Conservation (phyloP, 1,284 basidiomycete species). For the Marasmius sp. region DNA sequence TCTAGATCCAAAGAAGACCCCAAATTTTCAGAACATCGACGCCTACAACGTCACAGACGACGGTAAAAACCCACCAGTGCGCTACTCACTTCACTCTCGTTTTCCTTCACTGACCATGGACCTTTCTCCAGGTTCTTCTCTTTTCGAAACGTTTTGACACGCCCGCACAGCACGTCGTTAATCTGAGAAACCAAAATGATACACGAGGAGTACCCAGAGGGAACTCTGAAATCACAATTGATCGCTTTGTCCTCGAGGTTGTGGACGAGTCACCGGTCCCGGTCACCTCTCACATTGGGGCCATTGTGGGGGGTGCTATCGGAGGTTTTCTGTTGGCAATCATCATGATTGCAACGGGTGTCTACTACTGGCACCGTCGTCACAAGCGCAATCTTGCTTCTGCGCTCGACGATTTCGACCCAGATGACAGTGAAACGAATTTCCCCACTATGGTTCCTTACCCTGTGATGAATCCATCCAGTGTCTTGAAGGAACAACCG, state of each 20-base stretch:
- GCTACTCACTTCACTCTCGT: not conserved
- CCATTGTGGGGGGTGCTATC: no score
- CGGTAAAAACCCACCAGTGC: constrained; percentile 28
- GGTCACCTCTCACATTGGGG: not conserved
- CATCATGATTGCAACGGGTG: no score
- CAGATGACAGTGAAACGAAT: no score
- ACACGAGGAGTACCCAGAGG: constrained; percentile 11
- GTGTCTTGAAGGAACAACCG: no score
- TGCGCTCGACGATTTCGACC: no score
- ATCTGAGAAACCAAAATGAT: constrained; percentile 1
- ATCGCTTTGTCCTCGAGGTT: constrained; percentile 25
- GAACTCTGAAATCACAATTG: constrained; percentile 28
- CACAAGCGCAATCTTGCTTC: no score
- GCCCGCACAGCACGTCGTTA: not conserved
- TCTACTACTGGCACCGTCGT: no score
- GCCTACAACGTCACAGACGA: constrained; percentile 25
- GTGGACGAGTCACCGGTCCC: not conserved
- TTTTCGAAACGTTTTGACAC: constrained; percentile 2
- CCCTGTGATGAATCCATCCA: no score
- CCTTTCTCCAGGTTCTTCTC: constrained; percentile 21
- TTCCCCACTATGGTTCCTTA: no score
- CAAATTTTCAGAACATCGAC: constrained; percentile 24
- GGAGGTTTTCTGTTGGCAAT: no score
- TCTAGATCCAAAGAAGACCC: no score
- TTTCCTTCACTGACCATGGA: constrained; percentile 16